Percentiles rank a stretch among this genome's conserved stretches.
These are phyloP conservation scores for Nyctanthes arbortristis DNA, from an alignment of 257 asterid genomes.

Conservation along the genomic window DNA sequence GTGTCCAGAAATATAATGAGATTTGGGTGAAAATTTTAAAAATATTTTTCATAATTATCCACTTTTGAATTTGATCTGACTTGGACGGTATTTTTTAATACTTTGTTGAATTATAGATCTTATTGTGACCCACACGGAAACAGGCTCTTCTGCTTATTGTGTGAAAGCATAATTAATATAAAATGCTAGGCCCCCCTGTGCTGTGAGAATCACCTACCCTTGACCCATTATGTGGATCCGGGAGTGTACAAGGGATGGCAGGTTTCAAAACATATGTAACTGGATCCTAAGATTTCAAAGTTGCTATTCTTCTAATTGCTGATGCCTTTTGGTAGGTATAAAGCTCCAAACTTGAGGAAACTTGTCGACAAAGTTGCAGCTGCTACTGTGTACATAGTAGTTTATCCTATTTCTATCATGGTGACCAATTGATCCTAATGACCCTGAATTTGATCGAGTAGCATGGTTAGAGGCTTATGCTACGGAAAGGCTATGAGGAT, in stretches of 20 bases:
- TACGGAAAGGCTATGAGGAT: conserved; percentile 70
- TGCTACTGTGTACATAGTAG: conserved; percentile 57
- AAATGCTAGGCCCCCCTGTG: conserved; percentile 56
- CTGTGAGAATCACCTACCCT: conserved; percentile 46
- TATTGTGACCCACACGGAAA: too few relatives aligned
- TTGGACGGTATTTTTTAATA: too few relatives aligned
- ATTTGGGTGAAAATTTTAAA: too few relatives aligned
- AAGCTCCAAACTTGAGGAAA: conserved; percentile 64
- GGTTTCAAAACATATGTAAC: conserved; percentile 51
- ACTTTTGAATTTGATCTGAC: too few relatives aligned
- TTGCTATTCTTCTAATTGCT: conserved; percentile 53
- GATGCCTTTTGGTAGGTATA: conserved; percentile 68
- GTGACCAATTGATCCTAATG: conserved; percentile 50
- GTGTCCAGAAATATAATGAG: too few relatives aligned
- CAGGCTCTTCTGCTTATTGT: neutral
- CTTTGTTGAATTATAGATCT: too few relatives aligned
- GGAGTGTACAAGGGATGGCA: conserved; percentile 45
- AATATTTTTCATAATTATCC: too few relatives aligned
- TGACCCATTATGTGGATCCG: conserved; percentile 38
- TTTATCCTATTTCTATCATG: conserved; percentile 70
- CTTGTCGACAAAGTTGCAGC: conserved; percentile 70
- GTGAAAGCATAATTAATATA: neutral
- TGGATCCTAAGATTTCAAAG: conserved; percentile 46
- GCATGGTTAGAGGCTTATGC: conserved; percentile 45
- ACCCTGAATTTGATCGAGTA: conserved; percentile 14